Conservation (phyloP, 2,329 filamentous ascomycete genomes). For the Huntiella abstrusa region DNA sequence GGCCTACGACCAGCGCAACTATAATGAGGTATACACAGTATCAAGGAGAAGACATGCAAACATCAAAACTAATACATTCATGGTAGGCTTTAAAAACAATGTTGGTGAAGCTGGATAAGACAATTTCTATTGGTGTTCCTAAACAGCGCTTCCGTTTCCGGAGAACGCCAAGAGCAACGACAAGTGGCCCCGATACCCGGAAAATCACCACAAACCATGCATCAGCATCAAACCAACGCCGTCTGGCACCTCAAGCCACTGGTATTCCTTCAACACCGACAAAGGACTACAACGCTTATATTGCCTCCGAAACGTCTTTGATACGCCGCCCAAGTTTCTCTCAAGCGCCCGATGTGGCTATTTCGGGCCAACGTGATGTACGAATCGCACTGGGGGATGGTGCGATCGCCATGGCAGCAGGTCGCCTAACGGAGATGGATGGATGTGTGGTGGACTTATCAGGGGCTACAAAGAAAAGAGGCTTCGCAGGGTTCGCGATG, state of each 20-base stretch:
- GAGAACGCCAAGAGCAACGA: not conserved
- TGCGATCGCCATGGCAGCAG: conserved; percentile 51
- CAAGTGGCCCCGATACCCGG: not conserved
- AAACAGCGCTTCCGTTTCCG: conserved; percentile 74
- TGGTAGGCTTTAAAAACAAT: conserved; percentile 57
- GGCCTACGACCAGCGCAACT: conserved; percentile 75
- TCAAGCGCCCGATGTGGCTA: conserved; percentile 38
- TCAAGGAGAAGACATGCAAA: not conserved
- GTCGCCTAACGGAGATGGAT: conserved; percentile 49
- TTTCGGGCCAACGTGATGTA: conserved; percentile 46
- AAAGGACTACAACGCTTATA: conserved; percentile 40
- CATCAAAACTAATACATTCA: conserved; percentile 2
- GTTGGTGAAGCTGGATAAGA: conserved; percentile 57
- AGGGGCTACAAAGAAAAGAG: conserved; percentile 33
- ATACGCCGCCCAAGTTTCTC: conserved; percentile 47
- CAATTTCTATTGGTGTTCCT: conserved; percentile 47
- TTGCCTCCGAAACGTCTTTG: conserved; percentile 23
- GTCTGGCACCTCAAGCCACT: not conserved
- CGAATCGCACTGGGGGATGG: conserved; percentile 67
- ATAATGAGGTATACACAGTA: conserved; percentile 44
- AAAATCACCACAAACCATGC: conserved; percentile 25
- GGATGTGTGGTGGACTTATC: conserved; percentile 69
- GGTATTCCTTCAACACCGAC: not conserved
- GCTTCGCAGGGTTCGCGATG: conserved; percentile 51
- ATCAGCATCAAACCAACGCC: conserved; percentile 13